Base-by-base conservation (phyloP, 2,329 filamentous ascomycete species). In the Shiraia bambusicola region DNA sequence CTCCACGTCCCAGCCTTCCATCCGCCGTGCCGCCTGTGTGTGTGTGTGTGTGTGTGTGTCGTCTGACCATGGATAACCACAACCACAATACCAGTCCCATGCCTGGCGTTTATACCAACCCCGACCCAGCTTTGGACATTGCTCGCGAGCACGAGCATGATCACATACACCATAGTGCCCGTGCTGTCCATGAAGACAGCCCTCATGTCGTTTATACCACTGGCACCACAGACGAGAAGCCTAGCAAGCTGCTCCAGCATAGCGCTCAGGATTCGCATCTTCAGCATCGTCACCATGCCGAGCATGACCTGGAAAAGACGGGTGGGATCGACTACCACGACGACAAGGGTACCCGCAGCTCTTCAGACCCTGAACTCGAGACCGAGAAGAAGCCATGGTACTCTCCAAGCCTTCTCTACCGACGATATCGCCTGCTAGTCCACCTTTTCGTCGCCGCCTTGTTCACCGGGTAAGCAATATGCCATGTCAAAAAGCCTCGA, bases 381-480 rank as follows among this genome's bases (percentile, higher is more conserved):
- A 28, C 22, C 6, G 44, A 49, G 47, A 53, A 45, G 44, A 60
- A 57, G 49, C 41, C 31, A 17, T 50, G 50, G 40, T 60, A 50
- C 31, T 56, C 52, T 9, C 25, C 26, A 10, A 42, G 43, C 28
- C 43, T 43, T 3, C 37, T 60, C 3, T 58, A 58, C 50, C 63
- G 66, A 48, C 72, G 69, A 41, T 73, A 72, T 52, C 71, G 74
- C 28, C 65, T 74, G 42, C 53, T 54, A 30, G 44, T 69, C 49
- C 65, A 70, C 47, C 54, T 70, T 52, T 54, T 74, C 60, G 52
- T 77, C 57, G 72, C 72, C 37, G 52, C 73, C 14, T 46, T 79
- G 39, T 78, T 79, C 57, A 80, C 77, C 37, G 76, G 76, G 76
- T 79, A 67, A 63, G 63, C 40, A 35, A 28, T 38, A 43, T 27